Conservation (phyloP, 345 rosid genomes). For the Combretum micranthum region DNA sequence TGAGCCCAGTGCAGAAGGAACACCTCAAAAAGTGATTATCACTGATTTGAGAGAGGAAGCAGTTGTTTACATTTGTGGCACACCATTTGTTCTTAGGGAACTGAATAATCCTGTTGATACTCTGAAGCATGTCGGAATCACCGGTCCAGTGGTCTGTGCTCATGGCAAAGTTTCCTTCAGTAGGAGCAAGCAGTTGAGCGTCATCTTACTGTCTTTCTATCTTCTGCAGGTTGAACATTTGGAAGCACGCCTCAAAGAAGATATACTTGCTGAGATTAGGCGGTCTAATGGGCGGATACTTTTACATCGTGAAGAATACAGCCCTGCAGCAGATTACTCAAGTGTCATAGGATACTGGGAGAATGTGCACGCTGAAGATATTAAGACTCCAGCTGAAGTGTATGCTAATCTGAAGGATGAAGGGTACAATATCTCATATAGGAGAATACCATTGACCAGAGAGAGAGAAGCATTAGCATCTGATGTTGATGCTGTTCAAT, state of each 20-base stretch:
- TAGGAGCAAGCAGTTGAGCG: neutral
- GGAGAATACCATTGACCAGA: slow-evolving; percentile 91
- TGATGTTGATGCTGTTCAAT: slow-evolving; percentile 80
- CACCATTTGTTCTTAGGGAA: slow-evolving; percentile 88
- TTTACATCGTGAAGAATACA: slow-evolving; percentile 91
- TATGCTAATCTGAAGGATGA: slow-evolving; percentile 65
- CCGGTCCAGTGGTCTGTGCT: slow-evolving; percentile 70
- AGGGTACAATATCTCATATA: slow-evolving; percentile 56
- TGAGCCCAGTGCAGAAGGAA: slow-evolving; percentile 45
- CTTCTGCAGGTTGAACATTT: slow-evolving; percentile 70
- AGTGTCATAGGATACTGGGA: slow-evolving; percentile 93
- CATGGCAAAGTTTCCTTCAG: slow-evolving; percentile 6
- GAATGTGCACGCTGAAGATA: slow-evolving; percentile 68
- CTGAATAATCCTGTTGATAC: slow-evolving; percentile 87
- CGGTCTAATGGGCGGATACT: slow-evolving; percentile 79
- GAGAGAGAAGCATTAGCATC: slow-evolving; percentile 89
- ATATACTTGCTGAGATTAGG: slow-evolving; percentile 67
- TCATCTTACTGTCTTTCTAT: slow-evolving; percentile 9
- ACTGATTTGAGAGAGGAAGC: slow-evolving; percentile 95
- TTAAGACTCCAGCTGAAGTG: slow-evolving; percentile 90
- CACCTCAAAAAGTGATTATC: slow-evolving; percentile 46
- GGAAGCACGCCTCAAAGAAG: slow-evolving; percentile 87
- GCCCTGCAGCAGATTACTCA: slow-evolving; percentile 57
- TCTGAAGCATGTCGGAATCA: slow-evolving; percentile 87
- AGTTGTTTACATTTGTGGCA: slow-evolving; percentile 85